Evolutionary conservation across 1,284 basidiomycete genomes (phyloP), one percentile per base, ranked within the genome.

Genomic region (Tilletia indica): DNA sequence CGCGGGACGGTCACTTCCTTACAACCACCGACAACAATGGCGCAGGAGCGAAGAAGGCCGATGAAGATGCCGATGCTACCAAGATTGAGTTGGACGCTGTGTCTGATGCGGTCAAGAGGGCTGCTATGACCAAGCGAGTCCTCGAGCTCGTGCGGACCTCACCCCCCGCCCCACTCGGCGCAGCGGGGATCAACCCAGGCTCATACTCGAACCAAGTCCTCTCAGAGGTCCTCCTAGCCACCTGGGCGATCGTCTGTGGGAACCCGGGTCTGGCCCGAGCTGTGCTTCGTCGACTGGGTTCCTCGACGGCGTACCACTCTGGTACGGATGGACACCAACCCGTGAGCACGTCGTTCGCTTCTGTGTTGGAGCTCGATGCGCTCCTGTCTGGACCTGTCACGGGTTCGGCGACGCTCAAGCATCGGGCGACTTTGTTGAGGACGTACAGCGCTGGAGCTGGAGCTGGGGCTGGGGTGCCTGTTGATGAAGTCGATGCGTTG

Each of bases 221-320:
- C 67, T 73, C 77, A 1, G 71, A 73, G n/a, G 72, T 77, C 39
- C 75, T 75, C 47, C 75, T 80, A n/a, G 79, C 76, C 2, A 76
- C 75, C 5, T 80, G 79, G 79, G 76, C 79, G 2, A 70, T 75
- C 0, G 67, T 79, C 45, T 71, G 79, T 0, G 79, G 79, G 16
- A 80, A 80, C 61, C 66, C 72, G 8, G 70, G 68, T 0, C 58
- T 80, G 34, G 77, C 79, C 11, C 69, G 61, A 9, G 61, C 61
- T 39, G 61, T 64, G 69, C 42, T 72, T 72, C 68, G 72, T 78
- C 9, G 75, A 73, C 4, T 67, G 66, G 63, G 70, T 69, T 14
- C 49, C 1, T 31, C 25, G 25, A 76, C 11, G 34, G 64, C 45
- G 68, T 72, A 75, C 38, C 49, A 14, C 14, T 31, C 54, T 34